phyloP scores from a whole-genome alignment of 352 stramenopile species.

The Globisporangium middletonii region DNA sequence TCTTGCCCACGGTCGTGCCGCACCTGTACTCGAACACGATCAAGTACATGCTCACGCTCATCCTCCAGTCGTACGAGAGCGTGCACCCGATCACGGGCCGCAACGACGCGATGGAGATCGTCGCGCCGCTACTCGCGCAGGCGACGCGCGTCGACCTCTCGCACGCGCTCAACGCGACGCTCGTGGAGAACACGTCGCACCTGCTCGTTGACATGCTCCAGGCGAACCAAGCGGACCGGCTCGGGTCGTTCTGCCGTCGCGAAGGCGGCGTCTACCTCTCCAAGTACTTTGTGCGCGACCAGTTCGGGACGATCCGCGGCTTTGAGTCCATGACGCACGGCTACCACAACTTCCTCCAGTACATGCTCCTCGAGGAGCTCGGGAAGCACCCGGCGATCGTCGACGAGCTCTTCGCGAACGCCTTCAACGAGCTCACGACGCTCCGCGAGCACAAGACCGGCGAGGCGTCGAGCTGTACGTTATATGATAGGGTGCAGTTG shows the following conservation, averaged over 20 bases:
- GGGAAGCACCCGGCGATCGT: conserved; percentile 68
- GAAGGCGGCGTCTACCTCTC: conserved; percentile 80
- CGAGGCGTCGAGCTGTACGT: conserved; percentile 50
- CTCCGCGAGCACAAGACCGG: conserved; percentile 35
- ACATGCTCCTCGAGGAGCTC: conserved; percentile 83
- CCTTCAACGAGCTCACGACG: conserved; percentile 51
- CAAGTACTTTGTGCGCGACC: conserved; percentile 87
- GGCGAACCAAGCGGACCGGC: conserved; percentile 78
- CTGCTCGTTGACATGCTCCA: conserved; percentile 84
- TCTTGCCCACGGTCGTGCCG: conserved; percentile 68
- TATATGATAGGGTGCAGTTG: background rate
- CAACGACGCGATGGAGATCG: conserved; percentile 85
- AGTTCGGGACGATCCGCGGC: conserved; percentile 85
- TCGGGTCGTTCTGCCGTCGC: conserved; percentile 75
- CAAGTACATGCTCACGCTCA: conserved; percentile 88
- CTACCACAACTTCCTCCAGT: conserved; percentile 89
- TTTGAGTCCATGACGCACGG: conserved; percentile 86
- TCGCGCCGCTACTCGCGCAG: conserved; percentile 48
- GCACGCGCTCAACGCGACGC: conserved; percentile 31
- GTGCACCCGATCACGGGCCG: conserved; percentile 83
- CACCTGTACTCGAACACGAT: conserved; percentile 87
- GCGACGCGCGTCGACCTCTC: conserved; percentile 38
- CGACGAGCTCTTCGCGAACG: conserved; percentile 62
- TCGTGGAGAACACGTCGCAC: conserved; percentile 74
- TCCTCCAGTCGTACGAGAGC: conserved; percentile 85